Percentiles rank a stretch among this genome's conserved stretches.
phyloP scores from a whole-genome alignment of 345 rosid species.

The Viola odorata region DNA sequence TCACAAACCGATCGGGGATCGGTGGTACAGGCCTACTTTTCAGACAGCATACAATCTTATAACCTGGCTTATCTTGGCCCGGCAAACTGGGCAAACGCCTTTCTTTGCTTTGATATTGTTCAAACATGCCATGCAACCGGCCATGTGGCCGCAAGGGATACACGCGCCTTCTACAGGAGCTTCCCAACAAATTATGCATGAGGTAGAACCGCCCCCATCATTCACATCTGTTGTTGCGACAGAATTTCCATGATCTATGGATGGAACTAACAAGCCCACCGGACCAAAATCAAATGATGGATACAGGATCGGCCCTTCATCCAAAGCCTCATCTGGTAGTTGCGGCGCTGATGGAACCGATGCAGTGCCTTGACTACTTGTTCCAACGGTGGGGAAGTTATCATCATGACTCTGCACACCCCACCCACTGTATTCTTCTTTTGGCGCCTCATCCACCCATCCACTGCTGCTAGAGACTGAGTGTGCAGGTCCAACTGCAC shows the following conservation, averaged over 20 bases:
- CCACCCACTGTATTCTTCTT: slow-evolving; percentile 33
- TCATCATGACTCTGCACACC: slow-evolving; percentile 8
- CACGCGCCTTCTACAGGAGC: slow-evolving; percentile 26
- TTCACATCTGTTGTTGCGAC: slow-evolving; percentile 12
- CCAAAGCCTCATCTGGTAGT: slow-evolving; percentile 10
- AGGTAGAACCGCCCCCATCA: slow-evolving; percentile 12
- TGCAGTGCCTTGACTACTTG: neutral
- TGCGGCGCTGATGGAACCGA: slow-evolving; percentile 26
- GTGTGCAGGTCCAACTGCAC: slow-evolving; percentile 15
- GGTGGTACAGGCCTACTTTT: too few relatives aligned
- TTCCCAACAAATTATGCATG: slow-evolving; percentile 25
- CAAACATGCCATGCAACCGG: slow-evolving; percentile 27
- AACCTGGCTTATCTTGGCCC: slow-evolving; percentile 14
- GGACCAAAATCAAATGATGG: slow-evolving; percentile 20
- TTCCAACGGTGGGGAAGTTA: slow-evolving; percentile 1
- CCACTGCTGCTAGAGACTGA: slow-evolving; percentile 28
- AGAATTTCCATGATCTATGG: slow-evolving; percentile 7
- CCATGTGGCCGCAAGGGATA: slow-evolving; percentile 30
- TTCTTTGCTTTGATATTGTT: slow-evolving; percentile 18
- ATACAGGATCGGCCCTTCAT: slow-evolving; percentile 15
- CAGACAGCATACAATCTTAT: slow-evolving; percentile 26
- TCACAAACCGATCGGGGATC: slow-evolving; percentile 1
- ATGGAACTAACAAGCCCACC: slow-evolving; percentile 3
- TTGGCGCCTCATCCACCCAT: slow-evolving; percentile 20
- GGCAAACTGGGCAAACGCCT: slow-evolving; percentile 26